Conservation (phyloP, 768 basidiomycete species). For the Tylopilus rubrobrunneus region DNA sequence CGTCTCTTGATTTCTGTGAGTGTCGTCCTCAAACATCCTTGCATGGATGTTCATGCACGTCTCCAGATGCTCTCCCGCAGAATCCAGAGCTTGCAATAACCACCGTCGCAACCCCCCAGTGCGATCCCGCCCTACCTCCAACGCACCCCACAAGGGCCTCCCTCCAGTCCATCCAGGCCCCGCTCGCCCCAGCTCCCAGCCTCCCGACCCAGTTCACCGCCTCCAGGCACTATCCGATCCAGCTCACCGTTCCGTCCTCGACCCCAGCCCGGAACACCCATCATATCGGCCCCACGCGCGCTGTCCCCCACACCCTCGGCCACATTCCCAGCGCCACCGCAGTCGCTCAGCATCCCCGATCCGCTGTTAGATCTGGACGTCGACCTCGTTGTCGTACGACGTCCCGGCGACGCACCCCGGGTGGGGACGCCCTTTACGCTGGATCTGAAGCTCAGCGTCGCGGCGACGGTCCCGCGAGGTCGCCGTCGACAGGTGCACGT, state of each 20-base stretch:
- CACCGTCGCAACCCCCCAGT: too few species aligned
- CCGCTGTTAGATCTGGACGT: conserved; percentile 45
- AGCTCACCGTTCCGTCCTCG: conserved; percentile 38
- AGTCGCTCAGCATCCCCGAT: conserved; percentile 22
- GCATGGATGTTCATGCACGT: too few species aligned
- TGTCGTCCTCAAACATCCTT: too few species aligned
- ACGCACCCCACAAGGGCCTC: too few species aligned
- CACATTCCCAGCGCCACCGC: conserved; percentile 16
- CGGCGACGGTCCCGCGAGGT: conserved; percentile 37
- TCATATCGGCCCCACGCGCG: conserved; percentile 18
- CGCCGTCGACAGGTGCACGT: conserved; percentile 44
- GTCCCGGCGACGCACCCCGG: conserved; percentile 41
- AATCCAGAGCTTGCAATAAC: too few species aligned
- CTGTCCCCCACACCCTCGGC: conserved; percentile 30
- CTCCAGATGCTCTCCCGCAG: background rate
- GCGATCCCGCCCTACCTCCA: too few species aligned
- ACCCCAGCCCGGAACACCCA: conserved; percentile 28
- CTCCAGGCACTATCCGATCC: conserved; percentile 42
- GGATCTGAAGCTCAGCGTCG: conserved; percentile 48
- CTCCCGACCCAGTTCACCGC: conserved; percentile 57
- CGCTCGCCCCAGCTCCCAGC: too few species aligned
- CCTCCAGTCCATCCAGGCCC: too few species aligned
- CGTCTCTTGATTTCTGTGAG: too few species aligned
- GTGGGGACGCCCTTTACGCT: conserved; percentile 62
- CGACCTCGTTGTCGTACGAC: conserved; percentile 50